Evolutionary conservation across 2,329 filamentous ascomycete genomes (phyloP), one percentile per base, ranked within the genome.

Genomic region (Fusarium caatingaense): DNA sequence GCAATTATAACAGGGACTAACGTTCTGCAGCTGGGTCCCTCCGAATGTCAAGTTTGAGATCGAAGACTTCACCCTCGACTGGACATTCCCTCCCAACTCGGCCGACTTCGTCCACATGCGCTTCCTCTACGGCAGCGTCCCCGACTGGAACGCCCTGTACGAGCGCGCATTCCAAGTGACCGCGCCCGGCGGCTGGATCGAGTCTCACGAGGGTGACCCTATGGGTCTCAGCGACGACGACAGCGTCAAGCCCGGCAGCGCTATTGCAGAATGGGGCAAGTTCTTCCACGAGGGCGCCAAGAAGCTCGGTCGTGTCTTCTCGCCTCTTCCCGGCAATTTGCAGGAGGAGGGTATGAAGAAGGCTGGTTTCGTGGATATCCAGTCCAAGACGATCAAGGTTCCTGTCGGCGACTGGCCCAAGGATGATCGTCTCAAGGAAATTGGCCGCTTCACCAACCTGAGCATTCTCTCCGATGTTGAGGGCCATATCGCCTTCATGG

Each of bases 91-190:
- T 32, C 50, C 57, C 8, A 62, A 70, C 58, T 77, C 81, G 30
- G 87, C 88, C 72, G 88, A 91, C 77, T 87, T 85, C 69, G 85
- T 91, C 56, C 89, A 91, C 74, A 85, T 86, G 10, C 84, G 86
- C 30, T 82, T 86, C 71, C 80, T 91, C 68, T 80, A 84, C 6
- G 89, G 88, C 25, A 84, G 84, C 58, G 84, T 90, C 59, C 77
- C 80, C 5, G 87, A 89, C 68, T 90, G 88, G 78, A 81, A 82
- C 37, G 79, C 83, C 13, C 75, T 90, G 7, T 83, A 89, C 60
- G 76, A 79, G 44, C 83, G 86, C 60, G 78, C 84, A 3, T 87
- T 79, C 73, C 81, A 81, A 58, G 83, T 86, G 44, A 80, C 88
- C 20, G 85, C 84, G 67, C 87, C 89, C 0, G 88, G 88, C 12